Base-by-base conservation (phyloP, 371 early-diverging fungal genomes). In the Syncephalastrum racemosum region DNA sequence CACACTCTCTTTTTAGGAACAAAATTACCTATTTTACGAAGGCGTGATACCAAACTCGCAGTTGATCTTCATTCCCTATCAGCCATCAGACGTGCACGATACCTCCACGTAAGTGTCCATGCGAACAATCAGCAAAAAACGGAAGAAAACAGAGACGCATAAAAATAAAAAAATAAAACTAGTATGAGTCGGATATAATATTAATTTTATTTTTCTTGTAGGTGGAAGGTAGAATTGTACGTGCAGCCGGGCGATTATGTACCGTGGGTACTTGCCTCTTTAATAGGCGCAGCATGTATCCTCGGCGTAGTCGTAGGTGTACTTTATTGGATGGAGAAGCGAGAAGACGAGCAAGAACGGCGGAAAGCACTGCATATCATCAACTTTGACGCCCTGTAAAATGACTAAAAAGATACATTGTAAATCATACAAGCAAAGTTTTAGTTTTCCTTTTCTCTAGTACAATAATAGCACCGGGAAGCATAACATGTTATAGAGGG, bases 11-110 rank as follows among this genome's bases (percentile, higher is more conserved):
- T 14, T 58, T 46, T 53, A 69, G 58, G 49, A 47, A 36, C 68
- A 53, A 50, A 76, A 80, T 45, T 81, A 76, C 25, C 71, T 77
- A 22, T 76, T 85, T 31, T 90, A 86, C 56, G 83, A 82, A 47
- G 95, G 95, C 1, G 88, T 96, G 4, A 94, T 96, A 16, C 97
- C 97, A 0, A 96, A 96, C 62, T 93, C 94, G 3, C 92, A 94
- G 58, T 75, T 96, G 2, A 86, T 95, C 4, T 87, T 96, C 45
- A 79, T 90, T n/a, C 96, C 96, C 7, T 86, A 86, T 64, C 91
- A 90, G 60, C 73, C 84, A 1, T 72, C 71, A 4, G 67, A 68
- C 49, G 75, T 77, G 22, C 50, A 70, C 43, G 77, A 82, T 59
- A 64, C 84, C 46, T 71, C 71, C 52, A 71, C 79, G 64, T 67